These are phyloP conservation scores for Penicillium macrosclerotiorum DNA, from an alignment of 495 filamentous ascomycete genomes.

Conservation along the genomic window DNA sequence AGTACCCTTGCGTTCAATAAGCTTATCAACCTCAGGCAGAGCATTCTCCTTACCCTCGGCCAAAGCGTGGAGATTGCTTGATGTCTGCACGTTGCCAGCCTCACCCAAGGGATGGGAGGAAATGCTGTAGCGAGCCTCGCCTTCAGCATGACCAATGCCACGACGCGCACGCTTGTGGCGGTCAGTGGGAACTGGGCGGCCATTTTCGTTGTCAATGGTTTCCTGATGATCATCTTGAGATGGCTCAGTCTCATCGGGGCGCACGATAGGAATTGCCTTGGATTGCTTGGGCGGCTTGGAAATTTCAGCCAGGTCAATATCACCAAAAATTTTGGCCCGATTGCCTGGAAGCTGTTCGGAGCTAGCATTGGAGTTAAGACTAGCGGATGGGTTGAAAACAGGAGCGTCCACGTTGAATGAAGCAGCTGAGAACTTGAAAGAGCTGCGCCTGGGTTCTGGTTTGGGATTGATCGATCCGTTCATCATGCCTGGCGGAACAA, in stretches of 20 bases:
- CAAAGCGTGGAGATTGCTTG: constrained; percentile 20
- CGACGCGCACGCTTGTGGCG: constrained; percentile 72
- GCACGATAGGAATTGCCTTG: constrained; percentile 80
- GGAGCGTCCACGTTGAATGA: constrained; percentile 81
- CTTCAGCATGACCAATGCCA: constrained; percentile 57
- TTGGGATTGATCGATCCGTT: constrained; percentile 10
- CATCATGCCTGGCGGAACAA: constrained; percentile 60
- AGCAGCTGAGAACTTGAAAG: constrained; percentile 73
- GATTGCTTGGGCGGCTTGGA: constrained; percentile 64
- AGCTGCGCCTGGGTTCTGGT: constrained; percentile 35
- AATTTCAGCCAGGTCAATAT: constrained; percentile 63
- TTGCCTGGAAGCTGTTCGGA: constrained; percentile 23
- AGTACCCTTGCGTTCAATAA: constrained; percentile 31
- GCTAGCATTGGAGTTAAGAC: constrained; percentile 23
- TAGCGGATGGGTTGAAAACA: constrained; percentile 65
- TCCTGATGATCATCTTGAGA: constrained; percentile 48
- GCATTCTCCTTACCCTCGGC: constrained; percentile 50
- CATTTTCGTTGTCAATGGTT: constrained; percentile 32
- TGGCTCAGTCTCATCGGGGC: constrained; percentile 53
- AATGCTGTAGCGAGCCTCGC: constrained; percentile 68
- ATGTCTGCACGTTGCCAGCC: constrained; percentile 33
- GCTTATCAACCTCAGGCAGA: constrained; percentile 28
- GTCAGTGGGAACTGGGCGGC: constrained; percentile 38
- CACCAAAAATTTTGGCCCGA: constrained; percentile 68
- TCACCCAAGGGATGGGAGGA: constrained; percentile 50